phyloP scores from a whole-genome alignment of 2,329 filamentous ascomycete genomes.

The Fusarium austroafricanum region DNA sequence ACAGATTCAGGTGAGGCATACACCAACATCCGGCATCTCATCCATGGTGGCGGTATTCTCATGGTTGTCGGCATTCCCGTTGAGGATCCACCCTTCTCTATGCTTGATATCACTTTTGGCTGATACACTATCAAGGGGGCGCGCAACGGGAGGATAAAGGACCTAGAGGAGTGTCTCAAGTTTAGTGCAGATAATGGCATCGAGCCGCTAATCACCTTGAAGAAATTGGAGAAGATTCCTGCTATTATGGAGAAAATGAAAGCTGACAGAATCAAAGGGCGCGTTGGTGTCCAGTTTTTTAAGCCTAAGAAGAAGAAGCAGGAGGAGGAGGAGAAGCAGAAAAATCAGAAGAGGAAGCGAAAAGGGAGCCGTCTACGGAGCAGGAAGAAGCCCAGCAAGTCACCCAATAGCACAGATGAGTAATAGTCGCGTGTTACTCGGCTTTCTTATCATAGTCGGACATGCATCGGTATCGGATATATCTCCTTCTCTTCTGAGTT shows the following conservation, averaged over 20 bases:
- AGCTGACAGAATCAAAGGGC: neutral
- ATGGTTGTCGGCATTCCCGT: neutral
- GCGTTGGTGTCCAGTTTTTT: neutral
- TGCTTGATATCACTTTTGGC: neutral
- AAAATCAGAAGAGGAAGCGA: too few species aligned
- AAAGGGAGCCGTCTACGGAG: too few species aligned
- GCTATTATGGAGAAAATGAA: neutral
- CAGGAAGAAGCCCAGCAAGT: too few species aligned
- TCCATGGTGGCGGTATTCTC: neutral
- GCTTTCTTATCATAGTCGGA: neutral
- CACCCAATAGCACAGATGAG: too few species aligned
- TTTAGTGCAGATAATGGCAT: constrained; percentile 5
- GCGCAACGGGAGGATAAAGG: neutral
- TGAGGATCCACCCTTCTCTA: neutral
- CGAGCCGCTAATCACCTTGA: neutral
- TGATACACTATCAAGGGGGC: neutral
- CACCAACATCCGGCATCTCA: neutral
- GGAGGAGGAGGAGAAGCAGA: too few species aligned
- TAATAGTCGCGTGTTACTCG: neutral
- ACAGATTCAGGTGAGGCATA: neutral
- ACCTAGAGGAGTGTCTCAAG: neutral
- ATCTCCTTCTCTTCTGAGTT: neutral
- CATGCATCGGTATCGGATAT: neutral
- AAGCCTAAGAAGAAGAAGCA: too few species aligned
- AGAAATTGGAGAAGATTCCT: neutral